Percentiles rank a stretch among this genome's conserved stretches.
phyloP scores from a whole-genome alignment of 768 basidiomycete genomes.

The Naganishia onofrii region DNA sequence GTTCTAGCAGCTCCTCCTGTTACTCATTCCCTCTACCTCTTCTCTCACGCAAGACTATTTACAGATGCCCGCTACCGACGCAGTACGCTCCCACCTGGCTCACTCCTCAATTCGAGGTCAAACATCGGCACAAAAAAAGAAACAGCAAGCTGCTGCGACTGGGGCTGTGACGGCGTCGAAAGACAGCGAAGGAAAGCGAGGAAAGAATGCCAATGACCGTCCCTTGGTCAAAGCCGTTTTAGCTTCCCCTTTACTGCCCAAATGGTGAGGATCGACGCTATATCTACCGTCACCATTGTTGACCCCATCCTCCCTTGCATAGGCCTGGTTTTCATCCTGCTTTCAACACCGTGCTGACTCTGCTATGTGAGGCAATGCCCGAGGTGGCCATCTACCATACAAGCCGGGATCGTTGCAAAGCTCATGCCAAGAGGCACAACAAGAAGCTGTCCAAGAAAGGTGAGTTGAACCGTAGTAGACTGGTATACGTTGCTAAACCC shows the following conservation, averaged over 20 bases:
- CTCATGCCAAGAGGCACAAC: background rate
- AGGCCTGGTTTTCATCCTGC: conserved; percentile 7
- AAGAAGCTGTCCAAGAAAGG: background rate
- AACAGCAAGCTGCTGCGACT: conserved; percentile 6
- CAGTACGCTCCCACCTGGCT: conserved; percentile 21
- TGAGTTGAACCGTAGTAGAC: background rate
- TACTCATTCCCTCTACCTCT: background rate
- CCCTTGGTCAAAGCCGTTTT: conserved; percentile 28
- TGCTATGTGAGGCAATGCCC: conserved; percentile 5
- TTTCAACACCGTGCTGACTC: background rate
- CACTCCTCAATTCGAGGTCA: conserved; percentile 32
- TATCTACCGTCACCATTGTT: background rate
- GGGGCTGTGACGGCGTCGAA: background rate
- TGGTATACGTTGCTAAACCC: background rate
- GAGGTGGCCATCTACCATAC: conserved; percentile 15
- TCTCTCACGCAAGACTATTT: background rate
- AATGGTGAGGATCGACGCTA: conserved; percentile 11
- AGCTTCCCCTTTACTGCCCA: conserved; percentile 14
- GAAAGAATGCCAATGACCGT: conserved; percentile 6
- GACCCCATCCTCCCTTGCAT: background rate
- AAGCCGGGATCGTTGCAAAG: background rate
- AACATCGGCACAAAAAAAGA: conserved; percentile 22
- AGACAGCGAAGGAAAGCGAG: conserved; percentile 19
- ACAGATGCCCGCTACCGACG: background rate
- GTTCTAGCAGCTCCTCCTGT: background rate